These are phyloP conservation scores for Ustulina deusta DNA, from an alignment of 2,329 filamentous ascomycete species.

Conservation along the genomic window DNA sequence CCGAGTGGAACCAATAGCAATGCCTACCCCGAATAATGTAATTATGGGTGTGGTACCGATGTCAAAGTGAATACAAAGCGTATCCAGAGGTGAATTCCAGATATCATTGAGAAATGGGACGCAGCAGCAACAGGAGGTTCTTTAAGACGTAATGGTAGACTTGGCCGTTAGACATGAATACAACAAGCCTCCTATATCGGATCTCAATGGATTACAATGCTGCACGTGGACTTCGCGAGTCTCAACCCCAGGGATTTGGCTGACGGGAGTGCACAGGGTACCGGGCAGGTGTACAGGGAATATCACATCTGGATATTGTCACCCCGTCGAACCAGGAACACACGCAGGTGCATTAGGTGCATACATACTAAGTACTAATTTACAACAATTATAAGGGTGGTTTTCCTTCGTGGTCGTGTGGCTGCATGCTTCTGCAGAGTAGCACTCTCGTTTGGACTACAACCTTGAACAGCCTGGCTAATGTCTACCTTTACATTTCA, in stretches of 20 bases:
- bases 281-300: not conserved
- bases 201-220: conserved; percentile 12
- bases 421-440: conserved; percentile 28
- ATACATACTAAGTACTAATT: not conserved
- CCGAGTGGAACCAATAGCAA: conserved; percentile 23
- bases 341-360: not conserved
- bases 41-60: not conserved
- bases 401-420: conserved; percentile 1
- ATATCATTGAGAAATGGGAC: not conserved
- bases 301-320: conserved; percentile 2
- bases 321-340: conserved; percentile 17
- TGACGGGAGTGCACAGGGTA: not conserved
- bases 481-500: conserved; percentile 2
- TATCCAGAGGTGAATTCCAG: conserved; percentile 14
- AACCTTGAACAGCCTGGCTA: conserved; percentile 18
- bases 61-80: conserved; percentile 16
- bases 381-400: not conserved
- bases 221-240: not conserved
- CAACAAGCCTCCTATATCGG: conserved; percentile 27
- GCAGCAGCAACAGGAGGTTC: not conserved
- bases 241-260: not conserved
- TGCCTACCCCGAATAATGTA: not conserved
- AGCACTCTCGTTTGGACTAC: conserved; percentile 14
- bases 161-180: not conserved
- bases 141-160: not conserved